Evolutionary conservation across 768 basidiomycete genomes (phyloP), one percentile per base, ranked within the genome.

Genomic region (Collybia mongolica): DNA sequence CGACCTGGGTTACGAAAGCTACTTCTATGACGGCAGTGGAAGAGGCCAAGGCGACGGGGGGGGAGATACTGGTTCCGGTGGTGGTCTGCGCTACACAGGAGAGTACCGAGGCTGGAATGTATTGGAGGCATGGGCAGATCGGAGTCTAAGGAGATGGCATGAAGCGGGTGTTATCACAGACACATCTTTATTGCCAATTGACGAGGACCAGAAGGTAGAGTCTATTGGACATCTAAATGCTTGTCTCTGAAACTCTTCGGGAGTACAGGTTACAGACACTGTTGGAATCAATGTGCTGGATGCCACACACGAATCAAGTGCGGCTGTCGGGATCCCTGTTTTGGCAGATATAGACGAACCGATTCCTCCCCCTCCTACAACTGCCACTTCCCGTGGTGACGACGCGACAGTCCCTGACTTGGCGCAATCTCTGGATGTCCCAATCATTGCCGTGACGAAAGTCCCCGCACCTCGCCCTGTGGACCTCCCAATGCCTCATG

Each of bases 61-160:
- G 5, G 87, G 86, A 3, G 90, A 89, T 56, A 77, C 80, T 9
- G 86, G 89, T 19, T 67, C 78, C 8, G 83, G 83, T 20, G 82
- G 81, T 44, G 88, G 87, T 3, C 63, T 97, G 59, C 80, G 88
- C 38, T 69, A 95, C 58, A 79, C 80, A 3, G 95, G 93, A 24
- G 86, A 93, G 61, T 97, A 97, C 62, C 80, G 81, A 65, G 93
- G 95, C 5, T 97, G 93, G 94, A 90, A 77, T 63, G 89, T 93
- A 5, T 67, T 97, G 51, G 94, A 98, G 65, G 95, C 93, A 12
- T 90, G 88, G 88, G 94, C 92, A 42, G 95, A 97, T 70, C 78
- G 79, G 57, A 93, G 93, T 68, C 75, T 93, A 42, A 80, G 86
- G 63, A 83, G 83, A 64, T 98, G 95, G 94, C 82, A 86, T 48